Conservation (phyloP, 2,329 filamentous ascomycete genomes). For the Orbilia javanica region DNA sequence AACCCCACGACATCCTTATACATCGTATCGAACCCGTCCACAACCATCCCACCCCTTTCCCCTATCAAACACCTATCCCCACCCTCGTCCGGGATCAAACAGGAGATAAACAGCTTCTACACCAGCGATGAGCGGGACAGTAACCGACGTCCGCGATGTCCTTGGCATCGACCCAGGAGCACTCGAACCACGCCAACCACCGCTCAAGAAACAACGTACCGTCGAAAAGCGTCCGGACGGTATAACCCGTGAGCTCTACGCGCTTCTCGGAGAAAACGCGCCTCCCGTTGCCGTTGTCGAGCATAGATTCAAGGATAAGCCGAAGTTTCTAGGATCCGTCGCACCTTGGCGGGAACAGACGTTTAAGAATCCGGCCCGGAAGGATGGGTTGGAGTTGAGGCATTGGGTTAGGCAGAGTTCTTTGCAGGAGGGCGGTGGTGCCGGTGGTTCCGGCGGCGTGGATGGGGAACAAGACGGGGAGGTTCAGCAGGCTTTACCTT, state of each 20-base stretch:
- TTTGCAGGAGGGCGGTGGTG: slow-evolving; percentile 57
- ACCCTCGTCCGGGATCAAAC: not conserved
- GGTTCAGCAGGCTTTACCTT: slow-evolving; percentile 62
- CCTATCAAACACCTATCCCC: not conserved
- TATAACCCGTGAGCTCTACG: slow-evolving; percentile 63
- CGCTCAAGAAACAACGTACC: slow-evolving; percentile 62
- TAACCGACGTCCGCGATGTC: slow-evolving; percentile 62
- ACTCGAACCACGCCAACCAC: slow-evolving; percentile 60
- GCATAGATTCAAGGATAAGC: slow-evolving; percentile 62
- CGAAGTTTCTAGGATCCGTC: slow-evolving; percentile 62
- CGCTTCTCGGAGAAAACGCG: slow-evolving; percentile 62
- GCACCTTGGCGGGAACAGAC: slow-evolving; percentile 60
- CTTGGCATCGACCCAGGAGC: slow-evolving; percentile 60
- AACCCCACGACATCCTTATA: not conserved
- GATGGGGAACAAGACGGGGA: slow-evolving; percentile 60
- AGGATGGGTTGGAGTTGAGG: slow-evolving; percentile 77
- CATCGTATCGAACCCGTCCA: not conserved
- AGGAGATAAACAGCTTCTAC: not conserved
- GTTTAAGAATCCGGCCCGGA: slow-evolving; percentile 83
- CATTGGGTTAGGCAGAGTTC: slow-evolving; percentile 81
- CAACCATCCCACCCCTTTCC: not conserved
- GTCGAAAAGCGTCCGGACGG: slow-evolving; percentile 63
- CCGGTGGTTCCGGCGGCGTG: slow-evolving; percentile 55
- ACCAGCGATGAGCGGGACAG: slow-evolving; percentile 60
- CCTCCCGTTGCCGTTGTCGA: slow-evolving; percentile 63